phyloP scores from a whole-genome alignment of 345 rosid genomes.

The Passiflora organensis region DNA sequence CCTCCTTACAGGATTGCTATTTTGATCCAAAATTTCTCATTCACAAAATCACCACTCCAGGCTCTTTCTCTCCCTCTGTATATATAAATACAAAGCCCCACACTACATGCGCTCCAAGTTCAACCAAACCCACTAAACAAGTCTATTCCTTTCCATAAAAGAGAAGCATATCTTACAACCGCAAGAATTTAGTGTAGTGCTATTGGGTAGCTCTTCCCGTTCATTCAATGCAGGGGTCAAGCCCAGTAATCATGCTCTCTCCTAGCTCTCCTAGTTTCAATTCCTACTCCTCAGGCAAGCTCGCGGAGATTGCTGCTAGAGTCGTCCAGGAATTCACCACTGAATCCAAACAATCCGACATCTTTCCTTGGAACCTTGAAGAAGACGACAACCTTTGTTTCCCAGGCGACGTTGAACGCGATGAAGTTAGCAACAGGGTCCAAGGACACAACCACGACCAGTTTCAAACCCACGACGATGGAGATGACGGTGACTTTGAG shows the following conservation, averaged over 20 bases:
- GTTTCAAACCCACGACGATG: neutral
- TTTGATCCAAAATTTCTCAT: too few species aligned
- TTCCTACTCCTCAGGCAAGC: constrained; percentile 25
- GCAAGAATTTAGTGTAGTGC: too few species aligned
- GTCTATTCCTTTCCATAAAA: too few species aligned
- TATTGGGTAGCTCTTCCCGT: neutral
- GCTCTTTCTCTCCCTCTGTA: too few species aligned
- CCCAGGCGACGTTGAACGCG: too few species aligned
- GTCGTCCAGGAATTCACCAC: constrained; percentile 26
- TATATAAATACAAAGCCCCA: too few species aligned
- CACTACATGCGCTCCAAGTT: neutral
- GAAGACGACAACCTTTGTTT: too few species aligned
- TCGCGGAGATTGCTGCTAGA: constrained; percentile 35
- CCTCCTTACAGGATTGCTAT: too few species aligned
- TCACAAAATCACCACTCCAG: too few species aligned
- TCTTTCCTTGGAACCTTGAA: neutral
- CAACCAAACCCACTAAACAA: neutral
- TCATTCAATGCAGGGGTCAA: neutral
- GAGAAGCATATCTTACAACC: too few species aligned
- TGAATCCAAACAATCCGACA: neutral
- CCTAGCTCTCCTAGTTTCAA: constrained; percentile 33
- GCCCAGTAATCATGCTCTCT: constrained; percentile 7
- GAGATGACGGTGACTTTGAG: constrained; percentile 26
- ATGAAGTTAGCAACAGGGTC: too few species aligned
- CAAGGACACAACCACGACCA: too few species aligned